Percentiles rank a stretch among this genome's conserved stretches.
Evolutionary conservation across 352 stramenopile species (phyloP).

Genomic region (Thraustotheca clavata): DNA sequence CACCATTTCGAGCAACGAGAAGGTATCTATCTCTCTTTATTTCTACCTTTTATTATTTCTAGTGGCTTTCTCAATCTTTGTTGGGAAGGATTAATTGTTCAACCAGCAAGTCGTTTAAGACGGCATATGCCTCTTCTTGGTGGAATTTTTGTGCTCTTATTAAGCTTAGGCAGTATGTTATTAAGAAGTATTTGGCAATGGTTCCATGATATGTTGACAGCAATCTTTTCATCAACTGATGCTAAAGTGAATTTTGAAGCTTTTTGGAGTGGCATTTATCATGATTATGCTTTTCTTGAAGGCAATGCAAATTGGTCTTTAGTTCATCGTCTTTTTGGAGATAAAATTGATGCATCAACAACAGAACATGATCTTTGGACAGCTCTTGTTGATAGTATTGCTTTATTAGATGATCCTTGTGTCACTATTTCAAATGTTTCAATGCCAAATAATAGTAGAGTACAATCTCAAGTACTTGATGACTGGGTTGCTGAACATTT

Average conservation of each 20-base stretch:
- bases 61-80: conserved; percentile 4
- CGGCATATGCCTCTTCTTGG: conserved; percentile 65
- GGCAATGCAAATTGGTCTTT: conserved; percentile 48
- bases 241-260: conserved; percentile 58
- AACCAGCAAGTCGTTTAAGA: conserved; percentile 61
- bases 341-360: conserved; percentile 42
- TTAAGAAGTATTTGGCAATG: conserved; percentile 56
- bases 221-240: conserved; percentile 47
- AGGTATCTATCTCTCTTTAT: neutral
- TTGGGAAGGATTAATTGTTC: conserved; percentile 66
- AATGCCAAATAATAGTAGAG: neutral
- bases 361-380: conserved; percentile 78
- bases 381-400: conserved; percentile 61
- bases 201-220: conserved; percentile 50
- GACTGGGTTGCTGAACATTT: conserved; percentile 20
- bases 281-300: conserved; percentile 56
- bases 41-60: neutral
- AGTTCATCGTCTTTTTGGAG: conserved; percentile 63
- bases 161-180: conserved; percentile 66
- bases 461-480: neutral
- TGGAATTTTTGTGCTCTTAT: conserved; percentile 63
- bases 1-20: conserved; percentile 7
- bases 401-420: conserved; percentile 56
- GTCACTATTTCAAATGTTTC: conserved; percentile 24
- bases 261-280: conserved; percentile 63